phyloP scores from a whole-genome alignment of 495 filamentous ascomycete species.

The Xylaria bambusicola region DNA sequence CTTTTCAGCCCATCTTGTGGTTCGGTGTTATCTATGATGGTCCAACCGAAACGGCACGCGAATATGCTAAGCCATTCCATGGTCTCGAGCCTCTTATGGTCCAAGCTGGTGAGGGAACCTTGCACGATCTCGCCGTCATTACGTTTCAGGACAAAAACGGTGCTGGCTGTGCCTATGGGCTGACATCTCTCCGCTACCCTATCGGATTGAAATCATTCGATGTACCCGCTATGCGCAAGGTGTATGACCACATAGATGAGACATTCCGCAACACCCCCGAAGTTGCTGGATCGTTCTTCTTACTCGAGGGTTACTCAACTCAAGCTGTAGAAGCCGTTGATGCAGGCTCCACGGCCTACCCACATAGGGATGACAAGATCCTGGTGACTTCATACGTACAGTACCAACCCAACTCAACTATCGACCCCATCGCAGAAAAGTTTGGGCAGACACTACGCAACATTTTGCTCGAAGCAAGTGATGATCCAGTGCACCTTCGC shows the following conservation, averaged over 20 bases:
- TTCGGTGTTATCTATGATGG: not conserved
- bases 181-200: conserved; percentile 19
- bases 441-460: conserved; percentile 13
- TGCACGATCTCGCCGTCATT: conserved; percentile 1
- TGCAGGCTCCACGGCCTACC: conserved; percentile 36
- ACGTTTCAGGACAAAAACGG: not conserved
- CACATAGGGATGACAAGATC: conserved; percentile 29
- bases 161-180: conserved; percentile 12
- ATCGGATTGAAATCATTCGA: conserved; percentile 16
- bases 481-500: conserved; percentile 19
- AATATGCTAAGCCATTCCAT: not conserved
- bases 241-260: conserved; percentile 13
- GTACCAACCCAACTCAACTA: not conserved
- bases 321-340: conserved; percentile 36
- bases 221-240: conserved; percentile 7
- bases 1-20: not conserved
- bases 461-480: conserved; percentile 12
- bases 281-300: conserved; percentile 26
- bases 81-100: not conserved
- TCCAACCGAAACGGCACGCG: not conserved
- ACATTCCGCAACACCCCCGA: conserved; percentile 8
- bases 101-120: not conserved
- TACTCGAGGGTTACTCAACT: conserved; percentile 45
- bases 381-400: not conserved
- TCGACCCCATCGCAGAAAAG: conserved; percentile 10